Evolutionary conservation across 768 basidiomycete species (phyloP).

Genomic region (Suillus bovinus): DNA sequence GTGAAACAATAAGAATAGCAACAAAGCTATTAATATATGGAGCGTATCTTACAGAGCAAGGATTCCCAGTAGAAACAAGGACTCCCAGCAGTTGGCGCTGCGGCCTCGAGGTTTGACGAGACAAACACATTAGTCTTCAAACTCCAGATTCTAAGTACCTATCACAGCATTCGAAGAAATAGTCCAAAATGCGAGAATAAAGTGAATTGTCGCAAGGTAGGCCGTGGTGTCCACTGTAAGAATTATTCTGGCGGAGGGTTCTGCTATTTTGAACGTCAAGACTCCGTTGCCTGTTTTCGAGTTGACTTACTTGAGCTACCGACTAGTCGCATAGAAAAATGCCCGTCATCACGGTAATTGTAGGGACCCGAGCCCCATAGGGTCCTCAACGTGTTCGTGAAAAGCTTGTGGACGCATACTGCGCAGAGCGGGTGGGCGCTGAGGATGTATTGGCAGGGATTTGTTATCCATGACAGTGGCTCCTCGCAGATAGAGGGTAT

Average conservation of each 20-base stretch:
- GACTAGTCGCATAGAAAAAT: constrained; percentile 84
- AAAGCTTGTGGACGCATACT: background rate
- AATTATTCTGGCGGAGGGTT: constrained; percentile 10
- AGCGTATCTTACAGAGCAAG: background rate
- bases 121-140: background rate
- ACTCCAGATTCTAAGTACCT: background rate
- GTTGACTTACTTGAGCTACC: constrained; percentile 43
- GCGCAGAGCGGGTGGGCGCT: constrained; percentile 2
- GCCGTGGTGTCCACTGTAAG: background rate
- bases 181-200: background rate
- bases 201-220: background rate
- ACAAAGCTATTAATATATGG: background rate
- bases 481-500: constrained; percentile 6
- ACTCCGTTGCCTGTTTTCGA: constrained; percentile 6
- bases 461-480: constrained; percentile 8
- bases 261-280: constrained; percentile 6
- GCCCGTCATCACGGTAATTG: background rate
- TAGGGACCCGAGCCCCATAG: background rate
- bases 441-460: constrained; percentile 11
- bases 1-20: background rate
- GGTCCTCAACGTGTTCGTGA: background rate
- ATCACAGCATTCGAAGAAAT: background rate
- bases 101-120: background rate
- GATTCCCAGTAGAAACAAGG: background rate
- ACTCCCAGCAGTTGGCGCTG: background rate